A percentile compares a stretch with the other conserved stretches of the same genome.
Evolutionary conservation across 176 grass and related monocot genomes (phyloP).

Genomic region (Carex kokanica): DNA sequence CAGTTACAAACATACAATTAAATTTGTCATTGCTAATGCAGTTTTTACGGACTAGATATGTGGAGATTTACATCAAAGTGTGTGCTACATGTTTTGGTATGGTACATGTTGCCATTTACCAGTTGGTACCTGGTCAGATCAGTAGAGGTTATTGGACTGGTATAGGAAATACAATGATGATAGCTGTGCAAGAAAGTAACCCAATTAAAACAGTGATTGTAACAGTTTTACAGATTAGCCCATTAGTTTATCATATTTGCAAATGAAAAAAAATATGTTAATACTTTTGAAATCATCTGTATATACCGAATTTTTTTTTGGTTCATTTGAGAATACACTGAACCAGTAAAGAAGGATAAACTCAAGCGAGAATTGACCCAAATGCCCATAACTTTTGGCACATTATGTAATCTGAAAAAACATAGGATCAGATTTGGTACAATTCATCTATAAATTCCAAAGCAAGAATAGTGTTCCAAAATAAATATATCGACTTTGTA

Average conservation of each 20-base stretch:
- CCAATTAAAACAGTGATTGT: background rate
- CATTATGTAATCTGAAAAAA: background rate
- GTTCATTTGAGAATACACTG: background rate
- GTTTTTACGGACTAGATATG: background rate
- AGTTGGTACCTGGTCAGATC: background rate
- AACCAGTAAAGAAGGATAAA: background rate
- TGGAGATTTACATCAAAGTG: background rate
- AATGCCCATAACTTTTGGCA: background rate
- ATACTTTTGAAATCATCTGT: conserved; percentile 1
- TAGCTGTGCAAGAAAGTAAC: background rate
- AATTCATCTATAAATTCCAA: background rate
- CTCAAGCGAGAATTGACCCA: background rate
- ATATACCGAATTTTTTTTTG: background rate
- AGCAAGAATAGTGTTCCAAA: background rate
- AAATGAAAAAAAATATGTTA: background rate
- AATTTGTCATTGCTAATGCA: background rate
- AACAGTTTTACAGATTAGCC: background rate
- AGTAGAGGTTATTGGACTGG: background rate
- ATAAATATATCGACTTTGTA: background rate
- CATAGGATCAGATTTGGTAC: background rate
- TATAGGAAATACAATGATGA: background rate
- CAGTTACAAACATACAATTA: background rate
- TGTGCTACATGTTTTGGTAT: background rate
- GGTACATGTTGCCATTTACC: background rate
- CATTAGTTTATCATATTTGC: background rate